Evolutionary conservation across 352 stramenopile genomes (phyloP).

Genomic region (Elongisporangium undulatum): DNA sequence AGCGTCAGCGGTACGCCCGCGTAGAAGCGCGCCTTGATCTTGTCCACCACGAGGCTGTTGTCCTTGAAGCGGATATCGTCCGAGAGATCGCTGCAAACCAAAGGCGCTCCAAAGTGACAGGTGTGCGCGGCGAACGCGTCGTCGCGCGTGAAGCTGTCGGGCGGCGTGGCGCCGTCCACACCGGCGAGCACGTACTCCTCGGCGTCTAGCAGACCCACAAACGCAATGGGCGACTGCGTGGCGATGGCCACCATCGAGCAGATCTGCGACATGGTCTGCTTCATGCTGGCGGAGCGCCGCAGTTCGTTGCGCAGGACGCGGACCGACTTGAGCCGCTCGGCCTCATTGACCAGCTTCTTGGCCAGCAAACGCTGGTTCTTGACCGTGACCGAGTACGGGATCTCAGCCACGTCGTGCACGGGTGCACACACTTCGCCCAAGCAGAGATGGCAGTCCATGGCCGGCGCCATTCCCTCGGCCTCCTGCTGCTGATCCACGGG

Average conservation of each 20-base stretch:
- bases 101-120: slow-evolving; percentile 39
- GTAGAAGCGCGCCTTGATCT: slow-evolving; percentile 45
- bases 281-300: slow-evolving; percentile 26
- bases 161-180: slow-evolving; percentile 29
- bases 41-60: slow-evolving; percentile 43
- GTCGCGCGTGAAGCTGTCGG: slow-evolving; percentile 48
- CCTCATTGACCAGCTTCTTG: slow-evolving; percentile 67
- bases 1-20: slow-evolving; percentile 62
- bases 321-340: slow-evolving; percentile 57
- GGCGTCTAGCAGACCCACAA: slow-evolving; percentile 67
- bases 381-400: slow-evolving; percentile 57
- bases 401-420: slow-evolving; percentile 58
- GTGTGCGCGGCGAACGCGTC: slow-evolving; percentile 47
- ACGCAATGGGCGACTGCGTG: slow-evolving; percentile 54
- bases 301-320: slow-evolving; percentile 41
- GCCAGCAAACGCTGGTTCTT: slow-evolving; percentile 56
- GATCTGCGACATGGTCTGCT: slow-evolving; percentile 58
- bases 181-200: slow-evolving; percentile 67
- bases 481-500: slow-evolving; percentile 13
- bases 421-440: slow-evolving; percentile 65
- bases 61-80: slow-evolving; percentile 45
- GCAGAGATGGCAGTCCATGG: slow-evolving; percentile 49
- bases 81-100: slow-evolving; percentile 52
- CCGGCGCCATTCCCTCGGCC: slow-evolving; percentile 6
- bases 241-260: slow-evolving; percentile 81